A percentile compares a stretch with the other conserved stretches of the same genome.
phyloP scores from a whole-genome alignment of 176 grass and related monocot genomes.

The Carex cristatella region DNA sequence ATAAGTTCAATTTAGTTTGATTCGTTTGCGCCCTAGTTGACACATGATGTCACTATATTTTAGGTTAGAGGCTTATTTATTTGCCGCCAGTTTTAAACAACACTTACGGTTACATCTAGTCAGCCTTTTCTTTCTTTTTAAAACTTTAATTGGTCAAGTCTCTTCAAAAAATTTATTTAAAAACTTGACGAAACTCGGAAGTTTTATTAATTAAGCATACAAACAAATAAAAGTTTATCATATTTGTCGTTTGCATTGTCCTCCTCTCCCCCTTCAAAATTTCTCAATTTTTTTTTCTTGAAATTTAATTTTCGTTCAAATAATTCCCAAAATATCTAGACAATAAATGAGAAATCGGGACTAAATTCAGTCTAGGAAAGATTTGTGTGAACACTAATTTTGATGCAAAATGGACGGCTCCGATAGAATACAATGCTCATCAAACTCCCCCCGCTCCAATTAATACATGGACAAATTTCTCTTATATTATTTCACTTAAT shows the following conservation, averaged over 20 bases:
- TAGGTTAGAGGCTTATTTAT: background rate
- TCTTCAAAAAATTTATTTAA: background rate
- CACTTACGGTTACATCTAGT: background rate
- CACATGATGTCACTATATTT: background rate
- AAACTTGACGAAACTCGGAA: background rate
- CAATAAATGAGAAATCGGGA: too few species aligned
- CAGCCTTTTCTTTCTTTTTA: background rate
- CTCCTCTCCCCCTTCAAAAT: background rate
- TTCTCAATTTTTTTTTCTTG: background rate
- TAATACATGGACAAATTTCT: too few species aligned
- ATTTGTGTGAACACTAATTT: too few species aligned
- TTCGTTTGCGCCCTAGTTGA: background rate
- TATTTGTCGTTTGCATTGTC: background rate
- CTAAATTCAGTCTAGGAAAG: too few species aligned
- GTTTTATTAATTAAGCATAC: background rate
- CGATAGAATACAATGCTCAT: too few species aligned
- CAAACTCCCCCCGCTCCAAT: too few species aligned
- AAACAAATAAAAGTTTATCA: background rate
- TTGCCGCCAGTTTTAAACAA: background rate
- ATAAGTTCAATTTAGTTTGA: too few species aligned
- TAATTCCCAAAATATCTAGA: too few species aligned
- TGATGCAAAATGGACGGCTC: too few species aligned
- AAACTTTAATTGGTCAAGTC: background rate
- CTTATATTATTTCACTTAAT: too few species aligned
- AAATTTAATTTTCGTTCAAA: background rate